phyloP scores from a whole-genome alignment of 1,139 yeast genomes.

The Suhomyces bolitotheri region DNA sequence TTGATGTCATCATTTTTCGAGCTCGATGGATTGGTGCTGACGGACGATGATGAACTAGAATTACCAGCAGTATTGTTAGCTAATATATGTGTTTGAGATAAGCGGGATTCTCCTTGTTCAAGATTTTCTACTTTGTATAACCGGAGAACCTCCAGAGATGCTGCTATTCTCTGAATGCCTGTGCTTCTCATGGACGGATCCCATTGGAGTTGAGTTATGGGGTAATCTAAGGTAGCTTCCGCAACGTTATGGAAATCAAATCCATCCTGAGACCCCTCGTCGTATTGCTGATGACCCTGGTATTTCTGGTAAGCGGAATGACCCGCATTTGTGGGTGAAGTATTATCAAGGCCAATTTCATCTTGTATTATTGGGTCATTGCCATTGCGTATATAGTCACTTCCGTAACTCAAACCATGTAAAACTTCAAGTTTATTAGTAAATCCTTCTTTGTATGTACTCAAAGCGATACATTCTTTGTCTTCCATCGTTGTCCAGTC shows the following conservation, averaged over 20 bases:
- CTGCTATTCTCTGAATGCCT: conserved; percentile 52
- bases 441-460: conserved; percentile 71
- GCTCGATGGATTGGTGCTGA: not conserved
- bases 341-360: conserved; percentile 13
- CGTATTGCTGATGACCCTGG: conserved; percentile 5
- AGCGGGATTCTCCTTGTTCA: conserved; percentile 34
- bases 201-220: conserved; percentile 72
- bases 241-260: conserved; percentile 50
- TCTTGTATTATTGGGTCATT: conserved; percentile 12
- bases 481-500: conserved; percentile 61
- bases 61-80: conserved; percentile 39
- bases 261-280: conserved; percentile 30
- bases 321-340: conserved; percentile 12
- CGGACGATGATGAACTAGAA: conserved; percentile 3
- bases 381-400: conserved; percentile 19
- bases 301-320: conserved; percentile 2
- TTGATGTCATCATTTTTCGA: conserved; percentile 35
- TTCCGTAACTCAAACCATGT: conserved; percentile 40
- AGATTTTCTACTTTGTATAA: conserved; percentile 55
- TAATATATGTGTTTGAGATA: conserved; percentile 42
- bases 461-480: conserved; percentile 58
- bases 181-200: conserved; percentile 49
- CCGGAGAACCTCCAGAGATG: conserved; percentile 71
- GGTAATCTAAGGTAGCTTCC: conserved; percentile 61
- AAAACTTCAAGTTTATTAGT: conserved; percentile 54